Percentiles rank a stretch among this genome's conserved stretches.
phyloP scores from a whole-genome alignment of 148 eudicot genomes.

The Euryodendron excelsum region DNA sequence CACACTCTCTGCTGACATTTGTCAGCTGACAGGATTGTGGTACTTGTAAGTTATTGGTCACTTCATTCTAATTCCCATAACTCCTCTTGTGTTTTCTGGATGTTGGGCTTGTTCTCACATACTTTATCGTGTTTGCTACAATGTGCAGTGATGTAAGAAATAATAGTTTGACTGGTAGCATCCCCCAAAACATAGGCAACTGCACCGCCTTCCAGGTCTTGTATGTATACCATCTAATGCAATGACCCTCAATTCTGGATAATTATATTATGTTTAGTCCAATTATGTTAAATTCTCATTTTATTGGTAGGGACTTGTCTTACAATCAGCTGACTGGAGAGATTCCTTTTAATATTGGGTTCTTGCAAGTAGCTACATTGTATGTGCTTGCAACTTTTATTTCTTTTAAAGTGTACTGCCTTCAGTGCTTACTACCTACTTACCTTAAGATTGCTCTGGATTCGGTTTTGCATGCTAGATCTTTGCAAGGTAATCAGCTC shows the following conservation, averaged over 20 bases:
- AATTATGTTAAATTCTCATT: neutral
- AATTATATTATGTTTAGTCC: neutral
- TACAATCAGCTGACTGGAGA: slow-evolving; percentile 84
- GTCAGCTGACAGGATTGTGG: slow-evolving; percentile 98
- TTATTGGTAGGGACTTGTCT: slow-evolving; percentile 72
- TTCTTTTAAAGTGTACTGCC: slow-evolving; percentile 2
- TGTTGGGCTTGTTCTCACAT: neutral
- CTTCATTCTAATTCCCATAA: neutral
- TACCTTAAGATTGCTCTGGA: neutral
- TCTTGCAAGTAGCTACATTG: slow-evolving; percentile 98
- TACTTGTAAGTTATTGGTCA: slow-evolving; percentile 74
- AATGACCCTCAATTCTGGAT: neutral
- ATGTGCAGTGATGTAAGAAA: slow-evolving; percentile 85
- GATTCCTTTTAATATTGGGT: slow-evolving; percentile 94
- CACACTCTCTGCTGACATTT: slow-evolving; percentile 82
- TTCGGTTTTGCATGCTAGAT: slow-evolving; percentile 29
- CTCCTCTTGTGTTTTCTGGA: neutral
- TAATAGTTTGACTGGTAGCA: slow-evolving; percentile 84
- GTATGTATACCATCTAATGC: slow-evolving; percentile 47
- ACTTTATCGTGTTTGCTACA: neutral
- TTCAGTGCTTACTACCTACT: neutral
- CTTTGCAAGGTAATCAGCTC: slow-evolving; percentile 85
- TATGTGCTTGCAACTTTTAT: slow-evolving; percentile 33
- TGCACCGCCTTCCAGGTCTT: slow-evolving; percentile 95
- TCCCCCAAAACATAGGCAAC: slow-evolving; percentile 70